Percentiles rank a stretch among this genome's conserved stretches.
phyloP scores from a whole-genome alignment of 176 grass and related monocot genomes.

The Pontederia crassipes region DNA sequence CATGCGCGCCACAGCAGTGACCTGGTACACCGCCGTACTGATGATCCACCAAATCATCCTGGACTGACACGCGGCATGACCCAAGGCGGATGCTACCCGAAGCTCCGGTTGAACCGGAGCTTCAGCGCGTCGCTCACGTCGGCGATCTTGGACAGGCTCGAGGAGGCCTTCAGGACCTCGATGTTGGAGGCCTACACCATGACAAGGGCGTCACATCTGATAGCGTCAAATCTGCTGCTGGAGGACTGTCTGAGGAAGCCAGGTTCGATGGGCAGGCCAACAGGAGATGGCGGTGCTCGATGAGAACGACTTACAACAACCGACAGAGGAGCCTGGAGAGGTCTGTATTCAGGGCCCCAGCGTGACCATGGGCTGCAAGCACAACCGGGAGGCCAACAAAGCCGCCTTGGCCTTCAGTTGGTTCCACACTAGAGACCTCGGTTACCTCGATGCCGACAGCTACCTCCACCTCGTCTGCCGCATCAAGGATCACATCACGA shows the following conservation, averaged over 20 bases:
- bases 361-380: conserved; percentile 67
- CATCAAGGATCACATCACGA: conserved; percentile 96
- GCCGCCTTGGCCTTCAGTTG: conserved; percentile 60
- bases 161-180: conserved; percentile 49
- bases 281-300: conserved; percentile 69
- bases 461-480: conserved; percentile 65
- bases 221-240: conserved; percentile 73
- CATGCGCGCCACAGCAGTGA: conserved; percentile 46
- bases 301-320: conserved; percentile 18
- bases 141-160: conserved; percentile 47
- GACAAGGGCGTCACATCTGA: conserved; percentile 84
- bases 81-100: conserved; percentile 26
- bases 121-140: conserved; percentile 93
- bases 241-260: conserved; percentile 43
- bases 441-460: conserved; percentile 41
- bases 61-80: conserved; percentile 41
- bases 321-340: conserved; percentile 34
- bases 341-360: conserved; percentile 74
- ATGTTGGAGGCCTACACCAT: conserved; percentile 94
- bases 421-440: conserved; percentile 97
- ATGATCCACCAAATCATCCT: conserved; percentile 96
- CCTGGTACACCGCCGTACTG: conserved; percentile 87
- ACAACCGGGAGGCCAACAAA: conserved; percentile 46
- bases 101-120: conserved; percentile 81
- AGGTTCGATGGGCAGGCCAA: conserved; percentile 50